These are phyloP conservation scores for Telfairia occidentalis DNA, from an alignment of 331 rosid genomes.

Conservation along the genomic window DNA sequence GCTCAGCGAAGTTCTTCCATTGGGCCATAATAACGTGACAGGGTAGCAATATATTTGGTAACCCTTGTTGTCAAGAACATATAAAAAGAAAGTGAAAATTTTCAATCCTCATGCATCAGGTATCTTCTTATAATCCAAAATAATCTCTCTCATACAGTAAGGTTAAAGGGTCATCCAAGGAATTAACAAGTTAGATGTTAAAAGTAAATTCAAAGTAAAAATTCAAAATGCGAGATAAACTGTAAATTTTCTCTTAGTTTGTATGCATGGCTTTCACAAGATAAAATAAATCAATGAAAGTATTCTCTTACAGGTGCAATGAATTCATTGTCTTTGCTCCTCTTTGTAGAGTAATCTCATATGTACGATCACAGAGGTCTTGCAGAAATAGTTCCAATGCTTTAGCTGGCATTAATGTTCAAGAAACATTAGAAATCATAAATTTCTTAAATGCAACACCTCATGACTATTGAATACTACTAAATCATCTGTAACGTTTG, in stretches of 20 bases:
- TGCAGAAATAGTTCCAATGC: slow-evolving; percentile 89
- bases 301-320: slow-evolving; percentile 77
- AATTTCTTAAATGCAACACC: background rate
- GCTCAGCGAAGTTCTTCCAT: too few relatives aligned
- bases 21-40: too few relatives aligned
- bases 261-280: background rate
- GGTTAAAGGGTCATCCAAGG: background rate
- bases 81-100: too few relatives aligned
- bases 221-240: background rate
- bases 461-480: background rate
- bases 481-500: slow-evolving; percentile 13
- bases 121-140: too few relatives aligned
- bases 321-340: slow-evolving; percentile 97
- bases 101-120: too few relatives aligned
- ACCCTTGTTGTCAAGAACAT: too few relatives aligned
- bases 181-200: background rate
- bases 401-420: slow-evolving; percentile 50
- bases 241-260: background rate
- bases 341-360: slow-evolving; percentile 84
- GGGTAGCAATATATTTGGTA: too few relatives aligned
- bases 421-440: slow-evolving; percentile 1
- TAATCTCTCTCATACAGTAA: too few relatives aligned
- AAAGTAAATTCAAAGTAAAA: background rate
- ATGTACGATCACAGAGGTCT: slow-evolving; percentile 95
- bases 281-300: background rate